Base-by-base conservation (phyloP, 768 basidiomycete species). In the Cystobasidium tubakii region DNA sequence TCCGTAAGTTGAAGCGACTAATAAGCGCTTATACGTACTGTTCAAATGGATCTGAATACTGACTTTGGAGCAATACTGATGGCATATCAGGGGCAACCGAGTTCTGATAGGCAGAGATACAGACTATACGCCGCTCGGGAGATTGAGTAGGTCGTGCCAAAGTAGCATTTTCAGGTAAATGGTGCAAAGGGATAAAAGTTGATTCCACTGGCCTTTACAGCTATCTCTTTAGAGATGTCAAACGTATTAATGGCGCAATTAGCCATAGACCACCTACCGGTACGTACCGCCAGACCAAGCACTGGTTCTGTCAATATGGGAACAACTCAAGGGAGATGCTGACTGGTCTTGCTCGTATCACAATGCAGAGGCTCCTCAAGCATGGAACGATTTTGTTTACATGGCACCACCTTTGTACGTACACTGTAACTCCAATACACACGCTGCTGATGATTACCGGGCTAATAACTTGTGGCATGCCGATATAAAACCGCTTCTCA, bases 211-310 rank as follows among this genome's bases (percentile, higher is more conserved):
- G n/a, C 21, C 12, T 60, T 25, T 15, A 54, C 27, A 60, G 57
- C 17, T 92, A 46, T 19, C 63, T 65, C 6, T 36, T 65, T 23
- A 65, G 25, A 25, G 39, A 27, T 27, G 36, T 65, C 63, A 39
- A 39, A 46, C 31, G 63, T 19, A 33, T 69, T 17, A 69, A 46
- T 54, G 91, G 92, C 0, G 92, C 92, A 0, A 86, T 94, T 31
- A 90, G 89, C 10, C 92, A 93, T 79, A 85, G 90, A 0, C 76
- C 75, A 4, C 25, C 25, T 31, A 60, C 29, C 25, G 57, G 57
- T 60, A 23, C 12, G 57, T 60, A 91, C 78, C 83, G n/a, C n/a
- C n/a, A n/a, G n/a, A n/a, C 91, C 27, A n/a, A 23, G 53, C 53
- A 9, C 6, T 29, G 53, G n/a, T 50, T 25, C 9, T n/a, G n/a